Evolutionary conservation across 768 basidiomycete species (phyloP).

Genomic region (Tylopilus balloui): DNA sequence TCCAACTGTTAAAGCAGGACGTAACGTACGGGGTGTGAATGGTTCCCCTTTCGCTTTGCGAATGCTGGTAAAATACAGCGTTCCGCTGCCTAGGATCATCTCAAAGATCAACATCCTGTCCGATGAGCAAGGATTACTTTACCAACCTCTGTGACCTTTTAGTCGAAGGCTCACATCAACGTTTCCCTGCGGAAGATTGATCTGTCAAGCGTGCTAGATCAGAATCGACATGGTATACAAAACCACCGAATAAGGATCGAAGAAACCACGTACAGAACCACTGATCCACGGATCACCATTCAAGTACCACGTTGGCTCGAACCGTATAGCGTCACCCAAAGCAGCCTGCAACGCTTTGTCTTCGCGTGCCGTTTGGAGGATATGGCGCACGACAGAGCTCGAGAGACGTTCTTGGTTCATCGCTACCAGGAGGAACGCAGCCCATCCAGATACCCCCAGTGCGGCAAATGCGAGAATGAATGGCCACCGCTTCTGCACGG

Average conservation of each 20-base stretch:
- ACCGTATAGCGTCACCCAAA: constrained; percentile 54
- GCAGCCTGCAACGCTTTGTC: constrained; percentile 45
- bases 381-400: constrained; percentile 66
- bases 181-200: constrained; percentile 69
- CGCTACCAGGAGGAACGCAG: constrained; percentile 60
- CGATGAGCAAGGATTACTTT: not conserved
- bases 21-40: constrained; percentile 60
- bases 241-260: not conserved
- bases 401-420: constrained; percentile 77
- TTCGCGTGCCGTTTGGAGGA: constrained; percentile 56
- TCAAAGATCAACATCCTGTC: not conserved
- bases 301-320: constrained; percentile 45
- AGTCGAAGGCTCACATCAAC: constrained; percentile 75
- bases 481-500: constrained; percentile 50
- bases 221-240: not conserved
- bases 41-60: constrained; percentile 67
- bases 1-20: not conserved
- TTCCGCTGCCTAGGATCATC: constrained; percentile 53
- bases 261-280: constrained; percentile 56
- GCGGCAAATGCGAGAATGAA: constrained; percentile 44
- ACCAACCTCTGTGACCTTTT: constrained; percentile 63
- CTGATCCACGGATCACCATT: constrained; percentile 71
- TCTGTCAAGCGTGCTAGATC: constrained; percentile 35
- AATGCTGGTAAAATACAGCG: constrained; percentile 80
- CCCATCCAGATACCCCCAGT: constrained; percentile 61